A percentile compares a stretch with the other conserved stretches of the same genome.
Evolutionary conservation across 306 rosid genomes (phyloP).

Genomic region (Canavalia gladiata): DNA sequence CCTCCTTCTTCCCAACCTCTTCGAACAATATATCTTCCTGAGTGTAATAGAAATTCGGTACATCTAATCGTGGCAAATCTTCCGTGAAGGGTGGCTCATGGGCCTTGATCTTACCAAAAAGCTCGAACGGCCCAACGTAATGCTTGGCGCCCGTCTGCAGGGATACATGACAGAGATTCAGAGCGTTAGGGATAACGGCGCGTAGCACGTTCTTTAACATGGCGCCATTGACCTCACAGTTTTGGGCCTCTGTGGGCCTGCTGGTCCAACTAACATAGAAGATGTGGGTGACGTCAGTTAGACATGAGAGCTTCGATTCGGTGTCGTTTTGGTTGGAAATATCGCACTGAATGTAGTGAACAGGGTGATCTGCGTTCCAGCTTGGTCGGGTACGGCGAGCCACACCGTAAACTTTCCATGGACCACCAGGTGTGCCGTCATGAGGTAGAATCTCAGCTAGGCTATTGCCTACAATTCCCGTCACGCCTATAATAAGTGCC

Average conservation of each 20-base stretch:
- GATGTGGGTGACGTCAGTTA: conserved; percentile 70
- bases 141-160: conserved; percentile 76
- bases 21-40: conserved; percentile 61
- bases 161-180: conserved; percentile 67
- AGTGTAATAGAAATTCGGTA: conserved; percentile 66
- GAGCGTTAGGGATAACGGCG: conserved; percentile 64
- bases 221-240: conserved; percentile 58
- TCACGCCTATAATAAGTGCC: conserved; percentile 60
- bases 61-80: conserved; percentile 61
- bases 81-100: conserved; percentile 77
- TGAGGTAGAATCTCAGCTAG: conserved; percentile 73
- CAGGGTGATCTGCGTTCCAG: conserved; percentile 66
- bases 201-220: conserved; percentile 66
- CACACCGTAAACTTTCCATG: conserved; percentile 82
- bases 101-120: conserved; percentile 28
- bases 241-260: conserved; percentile 64
- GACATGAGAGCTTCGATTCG: conserved; percentile 58
- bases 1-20: conserved; percentile 55
- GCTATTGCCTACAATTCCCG: conserved; percentile 64
- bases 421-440: conserved; percentile 71
- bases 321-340: conserved; percentile 57
- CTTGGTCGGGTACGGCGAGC: conserved; percentile 72
- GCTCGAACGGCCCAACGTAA: conserved; percentile 63
- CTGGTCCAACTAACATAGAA: conserved; percentile 72
- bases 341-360: conserved; percentile 74